Conservation (phyloP, 495 filamentous ascomycete species). For the Aspergillus coremiiformis region DNA sequence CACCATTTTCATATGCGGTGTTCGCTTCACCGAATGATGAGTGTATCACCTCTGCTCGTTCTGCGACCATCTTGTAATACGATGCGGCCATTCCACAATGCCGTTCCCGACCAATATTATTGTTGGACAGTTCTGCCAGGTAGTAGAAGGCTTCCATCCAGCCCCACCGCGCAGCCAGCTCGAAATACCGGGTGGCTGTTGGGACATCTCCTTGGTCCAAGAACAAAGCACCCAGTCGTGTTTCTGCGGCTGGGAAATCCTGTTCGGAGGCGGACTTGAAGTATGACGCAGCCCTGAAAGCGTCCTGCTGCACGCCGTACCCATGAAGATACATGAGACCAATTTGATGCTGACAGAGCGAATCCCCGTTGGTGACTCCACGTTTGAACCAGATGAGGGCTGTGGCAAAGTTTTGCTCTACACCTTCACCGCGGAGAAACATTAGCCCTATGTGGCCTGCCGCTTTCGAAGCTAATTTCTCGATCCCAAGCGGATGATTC, state of each 20-base stretch:
- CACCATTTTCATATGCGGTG: conserved; percentile 71
- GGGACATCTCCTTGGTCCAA: conserved; percentile 79
- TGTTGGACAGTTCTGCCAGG: conserved; percentile 80
- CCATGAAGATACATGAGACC: conserved; percentile 85
- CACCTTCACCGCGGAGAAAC: conserved; percentile 87
- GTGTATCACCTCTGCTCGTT: conserved; percentile 77
- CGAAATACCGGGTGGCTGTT: conserved; percentile 79
- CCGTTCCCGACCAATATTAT: conserved; percentile 71
- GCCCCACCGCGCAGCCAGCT: conserved; percentile 79
- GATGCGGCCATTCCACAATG: conserved; percentile 73
- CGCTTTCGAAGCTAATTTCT: conserved; percentile 80
- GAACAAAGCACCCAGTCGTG: conserved; percentile 76
- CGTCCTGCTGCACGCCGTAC: conserved; percentile 67
- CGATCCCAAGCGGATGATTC: conserved; percentile 48
- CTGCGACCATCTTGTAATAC: conserved; percentile 93
- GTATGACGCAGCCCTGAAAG: conserved; percentile 64
- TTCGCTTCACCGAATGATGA: conserved; percentile 85
- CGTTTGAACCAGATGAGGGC: conserved; percentile 83
- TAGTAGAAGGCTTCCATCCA: conserved; percentile 95
- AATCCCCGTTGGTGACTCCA: conserved; percentile 70
- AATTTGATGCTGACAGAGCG: conserved; percentile 77
- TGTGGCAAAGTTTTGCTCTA: conserved; percentile 66
- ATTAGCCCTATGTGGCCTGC: conserved; percentile 90
- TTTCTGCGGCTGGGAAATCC: conserved; percentile 75
- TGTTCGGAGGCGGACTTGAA: conserved; percentile 80